phyloP scores from a whole-genome alignment of 2,329 filamentous ascomycete species.

The Calonectria crousiana region DNA sequence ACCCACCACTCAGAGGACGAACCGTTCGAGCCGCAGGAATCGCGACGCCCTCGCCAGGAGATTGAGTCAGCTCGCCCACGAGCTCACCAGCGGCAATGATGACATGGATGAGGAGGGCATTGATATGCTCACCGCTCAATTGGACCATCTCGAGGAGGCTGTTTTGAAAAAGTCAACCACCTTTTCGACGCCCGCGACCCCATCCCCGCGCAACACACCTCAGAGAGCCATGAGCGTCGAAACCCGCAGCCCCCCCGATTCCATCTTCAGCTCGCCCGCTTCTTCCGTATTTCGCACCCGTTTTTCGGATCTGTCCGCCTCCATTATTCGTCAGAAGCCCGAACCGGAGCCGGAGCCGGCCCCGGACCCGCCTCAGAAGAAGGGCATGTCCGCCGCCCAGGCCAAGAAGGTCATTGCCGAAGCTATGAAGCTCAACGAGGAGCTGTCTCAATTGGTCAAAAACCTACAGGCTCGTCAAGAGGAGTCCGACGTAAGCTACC shows the following conservation, averaged over 20 bases:
- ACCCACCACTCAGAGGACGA: slow-evolving; percentile 35
- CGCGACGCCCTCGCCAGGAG: slow-evolving; percentile 58
- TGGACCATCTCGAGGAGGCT: slow-evolving; percentile 49
- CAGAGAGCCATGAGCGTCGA: slow-evolving; percentile 40
- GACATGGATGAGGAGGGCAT: slow-evolving; percentile 53
- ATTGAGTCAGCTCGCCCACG: slow-evolving; percentile 54
- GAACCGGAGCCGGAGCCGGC: slow-evolving; percentile 45
- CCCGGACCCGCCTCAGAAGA: slow-evolving; percentile 43
- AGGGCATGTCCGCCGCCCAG: slow-evolving; percentile 49
- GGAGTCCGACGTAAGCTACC: slow-evolving; percentile 66
- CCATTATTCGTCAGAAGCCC: slow-evolving; percentile 45
- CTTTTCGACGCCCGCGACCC: slow-evolving; percentile 36
- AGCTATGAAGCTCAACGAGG: slow-evolving; percentile 58
- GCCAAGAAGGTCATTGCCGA: slow-evolving; percentile 54
- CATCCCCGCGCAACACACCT: slow-evolving; percentile 33
- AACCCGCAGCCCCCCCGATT: slow-evolving; percentile 45
- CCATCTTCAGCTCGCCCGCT: slow-evolving; percentile 50
- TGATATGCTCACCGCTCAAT: slow-evolving; percentile 52
- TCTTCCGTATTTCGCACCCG: slow-evolving; percentile 53
- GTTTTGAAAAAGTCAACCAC: slow-evolving; percentile 39
- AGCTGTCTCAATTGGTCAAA: slow-evolving; percentile 62
- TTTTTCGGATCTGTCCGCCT: slow-evolving; percentile 55
- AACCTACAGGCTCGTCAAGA: slow-evolving; percentile 68
- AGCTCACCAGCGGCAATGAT: slow-evolving; percentile 49
- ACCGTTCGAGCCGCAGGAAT: slow-evolving; percentile 29